phyloP scores from a whole-genome alignment of 177 flowering plant genomes.

The Vitis hybrid region DNA sequence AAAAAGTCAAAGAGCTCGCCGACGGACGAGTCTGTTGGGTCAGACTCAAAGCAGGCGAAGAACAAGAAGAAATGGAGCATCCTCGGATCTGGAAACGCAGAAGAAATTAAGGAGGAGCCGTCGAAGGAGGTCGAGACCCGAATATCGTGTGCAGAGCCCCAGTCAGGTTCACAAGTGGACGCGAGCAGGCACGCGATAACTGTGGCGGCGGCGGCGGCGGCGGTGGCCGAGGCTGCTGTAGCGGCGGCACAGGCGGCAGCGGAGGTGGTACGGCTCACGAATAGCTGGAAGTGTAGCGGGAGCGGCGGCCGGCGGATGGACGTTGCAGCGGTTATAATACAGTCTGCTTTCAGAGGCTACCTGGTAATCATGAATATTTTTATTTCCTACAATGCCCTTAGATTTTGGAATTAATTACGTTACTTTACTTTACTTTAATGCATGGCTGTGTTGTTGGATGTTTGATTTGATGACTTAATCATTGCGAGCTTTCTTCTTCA shows the following conservation, averaged over 20 bases:
- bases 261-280: constrained; percentile 34
- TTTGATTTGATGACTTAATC: too few species aligned
- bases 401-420: not conserved
- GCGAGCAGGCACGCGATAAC: constrained; percentile 39
- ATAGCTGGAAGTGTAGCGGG: constrained; percentile 4
- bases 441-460: not conserved
- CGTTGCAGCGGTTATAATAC: constrained; percentile 28
- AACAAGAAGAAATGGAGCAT: constrained; percentile 23
- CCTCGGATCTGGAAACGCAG: constrained; percentile 12
- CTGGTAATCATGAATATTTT: constrained; percentile 17
- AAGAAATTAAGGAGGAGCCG: too few species aligned
- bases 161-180: constrained; percentile 9
- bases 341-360: constrained; percentile 36
- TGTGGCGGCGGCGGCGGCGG: constrained; percentile 42
- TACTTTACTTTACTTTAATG: not conserved
- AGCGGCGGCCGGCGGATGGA: not conserved
- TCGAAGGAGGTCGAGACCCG: too few species aligned
- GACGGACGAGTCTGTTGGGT: not conserved
- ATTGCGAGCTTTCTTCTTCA: too few species aligned
- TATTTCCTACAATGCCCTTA: constrained; percentile 1
- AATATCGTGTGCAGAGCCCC: too few species aligned
- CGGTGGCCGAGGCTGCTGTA: constrained; percentile 41
- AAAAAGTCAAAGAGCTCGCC: constrained; percentile 5
- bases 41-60: not conserved
- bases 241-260: constrained; percentile 43